Percentiles rank a stretch among this genome's conserved stretches.
These are phyloP conservation scores for Volvox carteri DNA, from an alignment of 163 green algal species.

Conservation along the genomic window DNA sequence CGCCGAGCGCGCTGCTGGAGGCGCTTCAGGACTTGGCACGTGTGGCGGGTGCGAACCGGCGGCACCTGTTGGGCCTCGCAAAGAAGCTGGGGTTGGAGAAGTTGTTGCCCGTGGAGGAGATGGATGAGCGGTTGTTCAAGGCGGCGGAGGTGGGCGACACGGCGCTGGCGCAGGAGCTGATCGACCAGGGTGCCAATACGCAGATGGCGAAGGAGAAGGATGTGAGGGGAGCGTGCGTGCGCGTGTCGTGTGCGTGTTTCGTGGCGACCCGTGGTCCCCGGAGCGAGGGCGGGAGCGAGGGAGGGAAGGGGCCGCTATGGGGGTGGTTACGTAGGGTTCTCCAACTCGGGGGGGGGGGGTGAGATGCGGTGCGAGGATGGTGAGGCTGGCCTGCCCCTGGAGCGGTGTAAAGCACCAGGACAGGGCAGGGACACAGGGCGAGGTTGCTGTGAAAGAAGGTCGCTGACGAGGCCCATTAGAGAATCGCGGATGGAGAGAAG, in stretches of 20 bases:
- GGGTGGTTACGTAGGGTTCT: no score
- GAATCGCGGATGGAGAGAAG: no score
- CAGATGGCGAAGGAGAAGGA: conserved; percentile 3
- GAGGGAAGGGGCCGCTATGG: neutral
- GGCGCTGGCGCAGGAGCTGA: neutral
- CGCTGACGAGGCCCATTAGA: no score
- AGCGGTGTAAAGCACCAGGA: no score
- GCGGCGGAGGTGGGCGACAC: neutral
- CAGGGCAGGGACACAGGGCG: no score
- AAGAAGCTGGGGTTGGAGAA: neutral
- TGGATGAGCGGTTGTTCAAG: neutral
- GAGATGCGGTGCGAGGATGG: no score
- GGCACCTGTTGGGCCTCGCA: neutral
- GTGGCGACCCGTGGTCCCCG: no score
- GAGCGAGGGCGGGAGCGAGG: neutral
- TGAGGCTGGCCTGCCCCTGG: no score
- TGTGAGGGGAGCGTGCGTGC: no score
- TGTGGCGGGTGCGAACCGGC: conserved; percentile 7
- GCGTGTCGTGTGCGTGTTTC: no score
- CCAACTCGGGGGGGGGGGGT: no score
- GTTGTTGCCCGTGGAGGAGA: conserved; percentile 7
- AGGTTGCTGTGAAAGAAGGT: no score
- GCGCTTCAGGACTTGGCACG: conserved; percentile 24
- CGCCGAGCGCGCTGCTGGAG: neutral
- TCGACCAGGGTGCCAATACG: conserved; percentile 13